Conservation (phyloP, 1,284 basidiomycete species). For the Apiotrichum veenhuisii region DNA sequence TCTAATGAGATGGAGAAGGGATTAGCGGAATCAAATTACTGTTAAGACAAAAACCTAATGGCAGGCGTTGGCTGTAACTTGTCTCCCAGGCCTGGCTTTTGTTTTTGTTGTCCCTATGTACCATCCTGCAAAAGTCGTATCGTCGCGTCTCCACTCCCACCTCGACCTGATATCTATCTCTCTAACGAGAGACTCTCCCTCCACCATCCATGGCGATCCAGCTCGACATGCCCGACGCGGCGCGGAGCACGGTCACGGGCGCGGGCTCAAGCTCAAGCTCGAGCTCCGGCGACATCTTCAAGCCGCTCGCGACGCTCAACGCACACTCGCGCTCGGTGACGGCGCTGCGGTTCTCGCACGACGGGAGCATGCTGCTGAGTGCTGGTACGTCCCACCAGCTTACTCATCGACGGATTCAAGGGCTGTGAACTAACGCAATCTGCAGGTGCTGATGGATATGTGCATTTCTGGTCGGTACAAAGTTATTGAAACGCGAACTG, state of each 20-base stretch:
- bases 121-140: no score
- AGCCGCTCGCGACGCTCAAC: constrained; percentile 44
- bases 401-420: no score
- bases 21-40: constrained; percentile 3
- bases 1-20: not conserved
- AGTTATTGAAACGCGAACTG: not conserved
- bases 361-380: constrained; percentile 50
- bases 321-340: constrained; percentile 52
- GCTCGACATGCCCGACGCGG: constrained; percentile 1
- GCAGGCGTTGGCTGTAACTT: not conserved
- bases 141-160: no score
- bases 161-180: not conserved
- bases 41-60: no score
- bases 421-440: not conserved
- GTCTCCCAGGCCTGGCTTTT: not conserved
- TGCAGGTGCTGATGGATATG: constrained; percentile 46
- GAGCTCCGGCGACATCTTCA: constrained; percentile 19
- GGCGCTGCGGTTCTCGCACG: constrained; percentile 50
- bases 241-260: not conserved
- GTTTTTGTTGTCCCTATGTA: not conserved
- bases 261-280: not conserved
- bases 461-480: constrained; percentile 40
- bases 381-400: constrained; percentile 33
- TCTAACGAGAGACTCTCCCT: not conserved
- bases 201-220: constrained; percentile 7